These are phyloP conservation scores for Saccharum spontaneum DNA, from an alignment of 176 grass and related monocot genomes.

Conservation along the genomic window DNA sequence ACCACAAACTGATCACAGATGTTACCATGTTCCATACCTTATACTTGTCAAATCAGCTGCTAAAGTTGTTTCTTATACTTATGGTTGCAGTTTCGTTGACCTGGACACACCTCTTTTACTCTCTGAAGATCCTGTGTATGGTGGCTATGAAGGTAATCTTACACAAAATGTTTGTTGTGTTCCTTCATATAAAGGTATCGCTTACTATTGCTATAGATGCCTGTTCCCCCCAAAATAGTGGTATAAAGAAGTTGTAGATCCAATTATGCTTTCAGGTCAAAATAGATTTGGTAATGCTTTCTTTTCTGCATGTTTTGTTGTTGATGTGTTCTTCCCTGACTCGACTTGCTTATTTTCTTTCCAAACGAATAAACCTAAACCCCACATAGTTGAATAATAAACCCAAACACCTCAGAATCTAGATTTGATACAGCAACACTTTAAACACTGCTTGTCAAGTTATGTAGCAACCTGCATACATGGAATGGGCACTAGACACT, in stretches of 20 bases:
- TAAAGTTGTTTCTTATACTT: constrained; percentile 21
- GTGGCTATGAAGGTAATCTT: constrained; percentile 83
- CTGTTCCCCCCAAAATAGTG: not conserved
- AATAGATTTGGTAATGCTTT: not conserved
- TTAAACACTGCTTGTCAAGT: not conserved
- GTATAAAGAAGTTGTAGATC: not conserved
- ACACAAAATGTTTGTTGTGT: not conserved
- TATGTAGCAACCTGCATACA: not conserved
- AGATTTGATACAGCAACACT: not conserved
- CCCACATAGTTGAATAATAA: not conserved
- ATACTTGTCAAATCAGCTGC: not conserved
- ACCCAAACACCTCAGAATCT: not conserved
- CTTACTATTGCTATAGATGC: not conserved
- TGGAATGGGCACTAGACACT: not conserved
- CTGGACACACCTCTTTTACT: constrained; percentile 89
- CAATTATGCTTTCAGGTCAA: not conserved
- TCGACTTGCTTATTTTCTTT: not conserved
- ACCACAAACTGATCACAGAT: not conserved
- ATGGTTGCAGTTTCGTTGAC: constrained; percentile 80
- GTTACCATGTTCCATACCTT: not conserved
- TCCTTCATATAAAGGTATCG: not conserved
- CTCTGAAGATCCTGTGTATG: constrained; percentile 83
- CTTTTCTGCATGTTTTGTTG: not conserved
- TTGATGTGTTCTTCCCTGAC: not conserved
- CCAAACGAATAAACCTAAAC: not conserved